A percentile compares a stretch with the other conserved stretches of the same genome.
These are phyloP conservation scores for Aureobasidium sp. DNA, from an alignment of 2,329 filamentous ascomycete species.

Conservation along the genomic window DNA sequence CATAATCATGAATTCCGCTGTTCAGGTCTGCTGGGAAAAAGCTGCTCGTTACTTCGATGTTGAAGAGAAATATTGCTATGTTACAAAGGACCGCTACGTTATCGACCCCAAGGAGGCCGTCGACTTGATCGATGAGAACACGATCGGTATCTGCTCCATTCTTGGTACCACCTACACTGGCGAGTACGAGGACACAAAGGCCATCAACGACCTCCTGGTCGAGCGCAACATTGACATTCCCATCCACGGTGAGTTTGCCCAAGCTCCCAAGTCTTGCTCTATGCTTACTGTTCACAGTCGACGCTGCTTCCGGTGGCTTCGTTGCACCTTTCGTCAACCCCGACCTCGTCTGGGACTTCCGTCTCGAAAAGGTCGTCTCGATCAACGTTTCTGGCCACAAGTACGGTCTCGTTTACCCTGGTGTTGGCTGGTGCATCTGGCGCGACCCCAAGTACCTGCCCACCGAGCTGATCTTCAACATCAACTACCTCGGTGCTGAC, in stretches of 20 bases:
- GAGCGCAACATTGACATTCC: conserved; percentile 67
- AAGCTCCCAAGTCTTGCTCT: background rate
- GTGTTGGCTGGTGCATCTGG: conserved; percentile 93
- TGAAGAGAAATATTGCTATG: conserved; percentile 69
- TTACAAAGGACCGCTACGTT: conserved; percentile 49
- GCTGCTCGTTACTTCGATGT: conserved; percentile 53
- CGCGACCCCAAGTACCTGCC: conserved; percentile 73
- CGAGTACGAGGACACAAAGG: conserved; percentile 90
- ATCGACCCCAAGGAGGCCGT: conserved; percentile 56
- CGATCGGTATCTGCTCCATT: conserved; percentile 86
- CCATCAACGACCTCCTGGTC: conserved; percentile 77
- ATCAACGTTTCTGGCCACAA: conserved; percentile 96
- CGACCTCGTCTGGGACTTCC: conserved; percentile 83
- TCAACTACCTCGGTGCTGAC: conserved; percentile 95
- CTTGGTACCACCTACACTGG: conserved; percentile 91
- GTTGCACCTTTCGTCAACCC: conserved; percentile 87
- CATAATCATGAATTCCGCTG: conserved; percentile 90
- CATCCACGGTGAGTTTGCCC: conserved; percentile 51
- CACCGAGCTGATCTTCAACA: conserved; percentile 93
- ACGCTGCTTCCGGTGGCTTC: conserved; percentile 86
- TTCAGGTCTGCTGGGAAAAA: conserved; percentile 98
- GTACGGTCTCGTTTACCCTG: conserved; percentile 71
- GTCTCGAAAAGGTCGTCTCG: conserved; percentile 76
- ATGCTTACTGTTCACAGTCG: conserved; percentile 43
- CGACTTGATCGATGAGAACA: conserved; percentile 56